Conservation (phyloP, 2,329 filamentous ascomycete species). For the Sporothrix brasiliensis region DNA sequence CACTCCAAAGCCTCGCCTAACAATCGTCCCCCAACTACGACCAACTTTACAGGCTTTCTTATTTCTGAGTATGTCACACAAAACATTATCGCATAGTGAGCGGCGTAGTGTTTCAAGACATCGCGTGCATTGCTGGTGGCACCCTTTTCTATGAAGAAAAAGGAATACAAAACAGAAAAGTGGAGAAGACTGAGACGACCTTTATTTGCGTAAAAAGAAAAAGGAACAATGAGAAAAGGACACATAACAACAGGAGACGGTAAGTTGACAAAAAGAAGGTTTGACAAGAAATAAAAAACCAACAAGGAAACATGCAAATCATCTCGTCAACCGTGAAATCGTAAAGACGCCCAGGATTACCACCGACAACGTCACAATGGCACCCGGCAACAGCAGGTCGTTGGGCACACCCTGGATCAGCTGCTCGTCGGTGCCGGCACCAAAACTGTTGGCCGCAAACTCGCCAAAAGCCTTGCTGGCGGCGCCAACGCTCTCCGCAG, state of each 20-base stretch:
- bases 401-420: constrained; percentile 91
- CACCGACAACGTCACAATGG: constrained; percentile 91
- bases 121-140: constrained; percentile 25
- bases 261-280: background rate
- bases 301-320: constrained; percentile 1
- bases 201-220: background rate
- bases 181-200: constrained; percentile 29
- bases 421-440: constrained; percentile 57
- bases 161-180: constrained; percentile 23
- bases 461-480: constrained; percentile 33
- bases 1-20: background rate
- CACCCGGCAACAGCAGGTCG: constrained; percentile 87
- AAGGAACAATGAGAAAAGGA: background rate
- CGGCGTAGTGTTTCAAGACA: background rate
- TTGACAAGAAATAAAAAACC: background rate
- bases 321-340: constrained; percentile 68
- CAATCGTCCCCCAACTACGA: background rate
- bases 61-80: background rate
- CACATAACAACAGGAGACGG: background rate
- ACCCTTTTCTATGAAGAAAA: constrained; percentile 10
- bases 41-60: background rate
- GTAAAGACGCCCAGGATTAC: constrained; percentile 94
- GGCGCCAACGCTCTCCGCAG: constrained; percentile 11
- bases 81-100: background rate
- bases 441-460: constrained; percentile 30